phyloP scores from a whole-genome alignment of 768 basidiomycete species.

The Scleroderma citrinum region DNA sequence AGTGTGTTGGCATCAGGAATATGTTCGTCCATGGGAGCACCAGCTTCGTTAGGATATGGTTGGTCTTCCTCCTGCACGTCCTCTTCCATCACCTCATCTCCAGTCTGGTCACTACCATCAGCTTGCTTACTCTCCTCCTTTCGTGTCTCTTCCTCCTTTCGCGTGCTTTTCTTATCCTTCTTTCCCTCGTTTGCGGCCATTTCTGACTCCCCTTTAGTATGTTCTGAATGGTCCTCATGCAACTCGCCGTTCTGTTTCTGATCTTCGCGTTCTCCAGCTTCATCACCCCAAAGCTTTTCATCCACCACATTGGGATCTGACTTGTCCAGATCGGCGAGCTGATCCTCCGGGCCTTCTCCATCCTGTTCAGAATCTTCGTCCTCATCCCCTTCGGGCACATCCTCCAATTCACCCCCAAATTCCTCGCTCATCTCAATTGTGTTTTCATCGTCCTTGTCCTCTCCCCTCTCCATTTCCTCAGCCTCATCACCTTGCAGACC shows the following conservation, averaged over 20 bases:
- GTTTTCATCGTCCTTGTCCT: conserved; percentile 53
- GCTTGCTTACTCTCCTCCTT: conserved; percentile 19
- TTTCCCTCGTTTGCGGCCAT: conserved; percentile 75
- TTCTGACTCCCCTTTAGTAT: conserved; percentile 49
- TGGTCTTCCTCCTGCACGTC: too few species aligned
- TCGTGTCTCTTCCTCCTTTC: conserved; percentile 26
- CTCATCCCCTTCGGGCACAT: conserved; percentile 63
- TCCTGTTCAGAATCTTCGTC: conserved; percentile 44
- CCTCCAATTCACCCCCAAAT: conserved; percentile 81
- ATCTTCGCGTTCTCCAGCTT: conserved; percentile 51
- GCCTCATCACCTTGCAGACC: conserved; percentile 56
- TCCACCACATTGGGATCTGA: conserved; percentile 82
- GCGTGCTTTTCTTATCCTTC: conserved; percentile 21
- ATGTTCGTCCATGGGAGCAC: conserved; percentile 39
- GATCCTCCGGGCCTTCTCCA: conserved; percentile 67
- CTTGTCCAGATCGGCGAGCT: conserved; percentile 75
- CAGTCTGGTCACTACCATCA: too few species aligned
- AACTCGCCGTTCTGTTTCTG: conserved; percentile 50
- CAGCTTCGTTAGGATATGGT: conserved; percentile 15
- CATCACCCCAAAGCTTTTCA: conserved; percentile 96
- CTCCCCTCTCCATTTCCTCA: conserved; percentile 29
- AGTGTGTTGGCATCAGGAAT: conserved; percentile 70
- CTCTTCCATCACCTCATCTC: too few species aligned
- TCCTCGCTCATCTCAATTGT: conserved; percentile 91
- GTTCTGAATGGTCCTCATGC: conserved; percentile 54